Conservation (phyloP, 2,329 filamentous ascomycete species). For the Phyllosticta capitalensis region DNA sequence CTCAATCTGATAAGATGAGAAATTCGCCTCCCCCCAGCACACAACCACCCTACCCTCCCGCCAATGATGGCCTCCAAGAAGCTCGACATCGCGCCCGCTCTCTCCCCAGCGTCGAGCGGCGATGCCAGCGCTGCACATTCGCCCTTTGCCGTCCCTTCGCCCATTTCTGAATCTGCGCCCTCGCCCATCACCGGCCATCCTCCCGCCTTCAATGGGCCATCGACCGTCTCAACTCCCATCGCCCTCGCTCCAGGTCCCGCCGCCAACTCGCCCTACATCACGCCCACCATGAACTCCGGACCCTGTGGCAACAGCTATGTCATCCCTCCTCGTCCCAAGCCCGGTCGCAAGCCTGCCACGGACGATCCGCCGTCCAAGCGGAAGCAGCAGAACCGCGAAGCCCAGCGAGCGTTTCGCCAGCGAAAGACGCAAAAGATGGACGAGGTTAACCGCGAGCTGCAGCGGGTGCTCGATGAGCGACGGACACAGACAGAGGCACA, state of each 20-base stretch:
- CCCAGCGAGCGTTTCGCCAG: conserved; percentile 84
- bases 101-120: conserved; percentile 1
- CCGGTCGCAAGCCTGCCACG: conserved; percentile 85
- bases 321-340: conserved; percentile 43
- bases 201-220: neutral
- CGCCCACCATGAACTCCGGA: conserved; percentile 10
- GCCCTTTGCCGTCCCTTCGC: conserved; percentile 9
- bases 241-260: conserved; percentile 5
- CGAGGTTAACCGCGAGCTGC: conserved; percentile 42
- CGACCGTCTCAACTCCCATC: neutral
- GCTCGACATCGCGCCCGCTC: conserved; percentile 10
- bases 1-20: conserved; percentile 12
- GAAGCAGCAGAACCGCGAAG: conserved; percentile 87
- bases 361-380: conserved; percentile 89
- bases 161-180: conserved; percentile 2
- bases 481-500: conserved; percentile 14
- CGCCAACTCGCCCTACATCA: conserved; percentile 3
- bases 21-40: conserved; percentile 5
- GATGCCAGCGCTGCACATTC: conserved; percentile 1
- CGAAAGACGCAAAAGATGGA: conserved; percentile 75
- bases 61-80: conserved; percentile 10
- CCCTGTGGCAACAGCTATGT: conserved; percentile 29
- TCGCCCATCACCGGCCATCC: neutral
- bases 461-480: conserved; percentile 19
- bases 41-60: neutral